Conservation (phyloP, 768 basidiomycete genomes). For the Tricholoma sp. region DNA sequence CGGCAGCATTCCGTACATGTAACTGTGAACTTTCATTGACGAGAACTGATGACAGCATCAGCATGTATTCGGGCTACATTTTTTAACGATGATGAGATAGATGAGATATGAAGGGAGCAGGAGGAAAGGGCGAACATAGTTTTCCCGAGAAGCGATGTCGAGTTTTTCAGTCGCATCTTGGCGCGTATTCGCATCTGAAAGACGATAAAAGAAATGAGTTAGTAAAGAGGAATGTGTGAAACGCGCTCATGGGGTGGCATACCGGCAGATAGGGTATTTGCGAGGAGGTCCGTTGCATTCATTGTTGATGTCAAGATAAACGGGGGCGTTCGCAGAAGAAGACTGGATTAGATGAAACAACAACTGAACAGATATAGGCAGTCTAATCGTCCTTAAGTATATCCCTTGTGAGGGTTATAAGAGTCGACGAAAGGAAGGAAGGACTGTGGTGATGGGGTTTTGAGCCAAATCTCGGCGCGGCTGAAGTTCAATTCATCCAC, state of each 20-base stretch:
- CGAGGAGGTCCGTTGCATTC: slow-evolving; percentile 88
- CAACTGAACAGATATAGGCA: background rate
- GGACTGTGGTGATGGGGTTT: slow-evolving; percentile 12
- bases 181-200: slow-evolving; percentile 81
- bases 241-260: slow-evolving; percentile 34
- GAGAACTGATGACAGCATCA: slow-evolving; percentile 83
- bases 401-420: slow-evolving; percentile 2
- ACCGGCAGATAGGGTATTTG: slow-evolving; percentile 91
- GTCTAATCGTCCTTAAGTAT: slow-evolving; percentile 1
- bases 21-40: slow-evolving; percentile 64
- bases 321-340: slow-evolving; percentile 8
- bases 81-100: slow-evolving; percentile 16
- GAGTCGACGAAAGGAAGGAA: slow-evolving; percentile 4
- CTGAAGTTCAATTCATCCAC: slow-evolving; percentile 21
- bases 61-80: slow-evolving; percentile 83
- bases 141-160: slow-evolving; percentile 79
- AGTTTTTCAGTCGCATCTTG: slow-evolving; percentile 88
- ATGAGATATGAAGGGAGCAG: slow-evolving; percentile 13
- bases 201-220: slow-evolving; percentile 13
- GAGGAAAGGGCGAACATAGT: slow-evolving; percentile 65
- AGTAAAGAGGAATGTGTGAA: slow-evolving; percentile 18
- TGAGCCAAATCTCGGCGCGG: slow-evolving; percentile 4
- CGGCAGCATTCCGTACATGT: slow-evolving; percentile 91
- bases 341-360: slow-evolving; percentile 1
- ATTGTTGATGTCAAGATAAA: slow-evolving; percentile 42